phyloP scores from a whole-genome alignment of 176 grass and related monocot genomes.

The Saccharum spontaneum region DNA sequence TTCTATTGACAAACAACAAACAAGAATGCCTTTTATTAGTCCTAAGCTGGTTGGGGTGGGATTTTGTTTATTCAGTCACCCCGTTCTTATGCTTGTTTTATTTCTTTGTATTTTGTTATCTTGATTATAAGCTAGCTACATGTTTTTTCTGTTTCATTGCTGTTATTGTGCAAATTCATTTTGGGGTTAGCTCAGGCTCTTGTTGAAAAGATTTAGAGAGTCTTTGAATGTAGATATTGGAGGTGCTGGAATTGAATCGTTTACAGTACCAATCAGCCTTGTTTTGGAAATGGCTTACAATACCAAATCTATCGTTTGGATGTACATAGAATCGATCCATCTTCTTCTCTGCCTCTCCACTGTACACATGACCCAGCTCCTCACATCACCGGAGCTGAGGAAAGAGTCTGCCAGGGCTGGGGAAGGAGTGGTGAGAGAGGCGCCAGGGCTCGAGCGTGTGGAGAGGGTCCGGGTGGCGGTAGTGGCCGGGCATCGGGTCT shows the following conservation, averaged over 20 bases:
- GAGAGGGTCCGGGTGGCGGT: no score
- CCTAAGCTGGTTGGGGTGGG: not conserved
- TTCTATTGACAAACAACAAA: not conserved
- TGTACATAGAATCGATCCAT: not conserved
- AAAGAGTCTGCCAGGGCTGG: no score
- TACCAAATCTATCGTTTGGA: not conserved
- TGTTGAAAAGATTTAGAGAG: not conserved
- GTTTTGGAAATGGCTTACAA: not conserved
- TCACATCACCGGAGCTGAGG: no score
- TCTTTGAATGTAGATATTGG: not conserved
- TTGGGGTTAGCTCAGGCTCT: not conserved
- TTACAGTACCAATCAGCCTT: not conserved
- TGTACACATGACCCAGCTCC: not conserved
- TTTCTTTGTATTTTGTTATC: not conserved
- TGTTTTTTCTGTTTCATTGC: not conserved
- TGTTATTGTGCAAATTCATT: not conserved
- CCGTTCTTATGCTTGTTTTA: not conserved
- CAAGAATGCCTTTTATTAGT: not conserved
- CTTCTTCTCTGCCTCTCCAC: not conserved
- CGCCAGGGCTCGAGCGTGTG: no score
- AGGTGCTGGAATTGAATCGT: not conserved
- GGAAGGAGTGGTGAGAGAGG: not conserved
- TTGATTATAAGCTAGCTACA: not conserved
- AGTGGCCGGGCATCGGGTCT: no score
- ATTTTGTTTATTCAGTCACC: not conserved